Base-by-base conservation (phyloP, 1,139 yeast genomes). In the Kodamaea sp. region DNA sequence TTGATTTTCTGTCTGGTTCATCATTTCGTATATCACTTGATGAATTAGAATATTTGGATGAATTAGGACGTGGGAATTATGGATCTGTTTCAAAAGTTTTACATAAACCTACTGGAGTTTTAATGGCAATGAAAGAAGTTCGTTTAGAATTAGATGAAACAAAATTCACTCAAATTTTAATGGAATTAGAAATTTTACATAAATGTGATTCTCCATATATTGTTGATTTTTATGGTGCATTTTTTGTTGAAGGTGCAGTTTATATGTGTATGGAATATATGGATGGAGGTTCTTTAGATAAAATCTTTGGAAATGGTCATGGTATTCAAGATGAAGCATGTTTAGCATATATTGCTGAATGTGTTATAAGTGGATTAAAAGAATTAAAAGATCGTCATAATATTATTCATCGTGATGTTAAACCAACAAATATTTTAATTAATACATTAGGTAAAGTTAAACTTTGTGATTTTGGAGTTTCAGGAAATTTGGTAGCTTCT, bases 41-140 rank as follows among this genome's bases (percentile, higher is more conserved):
- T 50, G 96, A 90, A 57, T 69, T 92, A 46, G 94, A 89, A 55
- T 78, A 84, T 47, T 58, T 82, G 29, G 95, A 85, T 37, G 97
- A 90, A 61, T 67, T 92, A 35, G 98, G 98, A 2, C 78, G 90
- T 38, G 98, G 98, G 8, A 92, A 92, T 63, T 92, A 92, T 59
- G 98, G 97, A 39, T 86, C 95, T 1, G 98, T 92, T 11, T 80
- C 89, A 26, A 89, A 89, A 62, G 97, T 90, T 1, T 65, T 87
- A 36, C 97, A 92, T 62, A 87, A 84, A 56, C 97, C 97, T n/a
- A 89, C 96, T 0, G 86, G 89, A 22, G 86, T 89, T 22, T 65
- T 81, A 20, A 88, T 92, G 97, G 97, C 97, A 2, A 88, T 92
- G 95, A 92, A 92, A 62, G 97, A 92, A 61, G 96, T 92, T 37